Conservation (phyloP, 1,139 yeast species). For the Kazachstania sp. region DNA sequence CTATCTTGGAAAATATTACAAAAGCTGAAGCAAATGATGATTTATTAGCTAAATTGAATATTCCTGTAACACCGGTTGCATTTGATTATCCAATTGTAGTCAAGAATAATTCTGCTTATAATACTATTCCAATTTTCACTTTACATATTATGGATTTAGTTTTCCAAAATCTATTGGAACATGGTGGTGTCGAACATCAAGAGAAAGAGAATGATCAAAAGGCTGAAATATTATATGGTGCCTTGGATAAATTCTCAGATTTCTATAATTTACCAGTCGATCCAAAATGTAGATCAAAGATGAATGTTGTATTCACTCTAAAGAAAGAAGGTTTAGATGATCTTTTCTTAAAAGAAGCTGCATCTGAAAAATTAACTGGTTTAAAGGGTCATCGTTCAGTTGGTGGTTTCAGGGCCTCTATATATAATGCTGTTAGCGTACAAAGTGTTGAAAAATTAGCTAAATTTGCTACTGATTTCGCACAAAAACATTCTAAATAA, state of each 20-base stretch:
- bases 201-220: constrained; percentile 51
- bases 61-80: constrained; percentile 82
- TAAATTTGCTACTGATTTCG: constrained; percentile 57
- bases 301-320: constrained; percentile 89
- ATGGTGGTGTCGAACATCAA: constrained; percentile 56
- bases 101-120: constrained; percentile 83
- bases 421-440: constrained; percentile 76
- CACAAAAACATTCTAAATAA: constrained; percentile 30
- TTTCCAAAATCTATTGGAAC: constrained; percentile 47
- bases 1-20: constrained; percentile 44
- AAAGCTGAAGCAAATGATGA: constrained; percentile 48
- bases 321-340: constrained; percentile 54
- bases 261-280: constrained; percentile 63
- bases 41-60: constrained; percentile 46
- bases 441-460: constrained; percentile 55
- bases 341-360: constrained; percentile 57
- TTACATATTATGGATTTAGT: constrained; percentile 79
- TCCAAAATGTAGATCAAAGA: constrained; percentile 58
- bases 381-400: constrained; percentile 95
- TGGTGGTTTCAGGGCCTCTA: constrained; percentile 92
- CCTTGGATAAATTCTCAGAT: constrained; percentile 56
- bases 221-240: constrained; percentile 52
- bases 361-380: constrained; percentile 52
- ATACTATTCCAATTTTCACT: constrained; percentile 90
- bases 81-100: constrained; percentile 82